phyloP scores from a whole-genome alignment of 1,139 yeast genomes.

The Komagataea norvegica region DNA sequence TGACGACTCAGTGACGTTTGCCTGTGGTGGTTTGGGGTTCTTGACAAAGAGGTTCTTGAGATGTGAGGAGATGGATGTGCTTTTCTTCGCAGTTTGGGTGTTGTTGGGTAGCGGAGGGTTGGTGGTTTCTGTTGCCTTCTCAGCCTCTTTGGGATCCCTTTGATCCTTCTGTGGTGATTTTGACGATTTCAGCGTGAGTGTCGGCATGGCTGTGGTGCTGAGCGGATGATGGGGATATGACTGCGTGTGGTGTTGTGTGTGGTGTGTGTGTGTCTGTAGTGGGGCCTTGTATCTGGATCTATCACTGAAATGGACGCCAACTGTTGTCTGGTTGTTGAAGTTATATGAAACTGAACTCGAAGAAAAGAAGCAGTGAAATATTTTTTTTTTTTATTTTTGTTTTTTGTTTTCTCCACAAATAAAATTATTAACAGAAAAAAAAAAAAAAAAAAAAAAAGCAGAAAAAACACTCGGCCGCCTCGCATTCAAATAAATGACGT shows the following conservation, averaged over 20 bases:
- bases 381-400: not conserved
- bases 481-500: no score
- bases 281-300: no score
- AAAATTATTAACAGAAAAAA: not conserved
- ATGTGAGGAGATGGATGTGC: slow-evolving; percentile 8
- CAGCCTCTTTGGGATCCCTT: slow-evolving; percentile 3
- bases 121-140: not conserved
- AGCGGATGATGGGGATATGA: no score
- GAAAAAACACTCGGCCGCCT: not conserved
- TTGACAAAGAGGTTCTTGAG: slow-evolving; percentile 12
- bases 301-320: no score
- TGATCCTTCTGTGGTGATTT: slow-evolving; percentile 4
- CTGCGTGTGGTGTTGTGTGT: not conserved
- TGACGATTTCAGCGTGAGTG: slow-evolving; percentile 1
- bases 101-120: not conserved
- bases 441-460: not conserved
- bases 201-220: slow-evolving; percentile 5
- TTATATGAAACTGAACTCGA: no score
- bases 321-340: no score
- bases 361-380: no score
- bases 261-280: not conserved
- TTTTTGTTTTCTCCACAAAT: not conserved
- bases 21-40: slow-evolving; percentile 5
- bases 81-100: not conserved
- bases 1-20: no score